Percentiles rank a stretch among this genome's conserved stretches.
These are phyloP conservation scores for Phytophthora brassicae DNA, from an alignment of 352 stramenopile genomes.

Conservation along the genomic window DNA sequence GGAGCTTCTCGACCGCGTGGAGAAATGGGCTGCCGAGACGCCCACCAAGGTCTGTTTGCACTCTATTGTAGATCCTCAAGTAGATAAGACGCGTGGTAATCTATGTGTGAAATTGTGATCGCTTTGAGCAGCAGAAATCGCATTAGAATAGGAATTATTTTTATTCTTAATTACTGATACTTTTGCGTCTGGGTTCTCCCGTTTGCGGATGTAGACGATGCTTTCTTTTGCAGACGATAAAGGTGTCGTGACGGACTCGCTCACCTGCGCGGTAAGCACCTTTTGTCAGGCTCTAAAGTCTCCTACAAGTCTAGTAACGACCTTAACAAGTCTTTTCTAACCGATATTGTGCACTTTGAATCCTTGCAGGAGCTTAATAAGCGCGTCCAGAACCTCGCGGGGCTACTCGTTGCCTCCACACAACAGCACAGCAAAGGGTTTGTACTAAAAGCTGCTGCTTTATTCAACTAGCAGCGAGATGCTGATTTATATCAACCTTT, in stretches of 20 bases:
- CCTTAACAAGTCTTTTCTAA: neutral
- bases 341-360: constrained; percentile 7
- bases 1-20: constrained; percentile 69
- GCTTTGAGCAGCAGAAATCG: constrained; percentile 1
- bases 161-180: neutral
- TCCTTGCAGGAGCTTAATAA: constrained; percentile 60
- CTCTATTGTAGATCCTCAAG: neutral
- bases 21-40: constrained; percentile 77
- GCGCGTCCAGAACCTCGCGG: constrained; percentile 68
- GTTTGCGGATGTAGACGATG: constrained; percentile 50
- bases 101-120: constrained; percentile 1
- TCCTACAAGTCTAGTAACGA: constrained; percentile 6
- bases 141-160: neutral
- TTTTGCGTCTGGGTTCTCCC: neutral
- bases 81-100: neutral
- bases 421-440: constrained; percentile 71
- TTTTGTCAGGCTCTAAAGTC: neutral
- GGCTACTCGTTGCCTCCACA: constrained; percentile 49
- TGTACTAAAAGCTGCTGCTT: constrained; percentile 5
- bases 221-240: constrained; percentile 82
- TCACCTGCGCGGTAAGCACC: constrained; percentile 57
- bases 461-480: neutral
- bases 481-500: neutral
- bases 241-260: constrained; percentile 45
- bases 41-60: constrained; percentile 44